A percentile compares a stretch with the other conserved stretches of the same genome.
phyloP scores from a whole-genome alignment of 768 basidiomycete genomes.

The Termitomyces sp. region DNA sequence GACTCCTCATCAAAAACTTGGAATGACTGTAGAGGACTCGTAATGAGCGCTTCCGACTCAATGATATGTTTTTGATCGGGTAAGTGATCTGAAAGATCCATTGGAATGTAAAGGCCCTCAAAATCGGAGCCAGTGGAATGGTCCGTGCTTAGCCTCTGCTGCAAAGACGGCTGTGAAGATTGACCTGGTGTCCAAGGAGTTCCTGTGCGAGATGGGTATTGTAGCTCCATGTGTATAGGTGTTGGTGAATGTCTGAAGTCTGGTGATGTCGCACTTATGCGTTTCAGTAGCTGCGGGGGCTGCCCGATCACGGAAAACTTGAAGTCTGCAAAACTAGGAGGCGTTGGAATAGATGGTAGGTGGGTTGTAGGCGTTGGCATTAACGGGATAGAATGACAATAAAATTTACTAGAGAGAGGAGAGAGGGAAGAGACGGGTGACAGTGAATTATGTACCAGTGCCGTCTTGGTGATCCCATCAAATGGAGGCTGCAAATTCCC shows the following conservation, averaged over 20 bases:
- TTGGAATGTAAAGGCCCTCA: background rate
- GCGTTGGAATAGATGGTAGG: background rate
- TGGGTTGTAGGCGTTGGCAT: background rate
- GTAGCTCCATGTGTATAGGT: slow-evolving; percentile 4
- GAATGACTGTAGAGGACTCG: background rate
- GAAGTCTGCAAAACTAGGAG: slow-evolving; percentile 13
- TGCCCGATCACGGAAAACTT: slow-evolving; percentile 13
- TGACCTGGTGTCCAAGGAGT: background rate
- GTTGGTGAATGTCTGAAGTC: slow-evolving; percentile 10
- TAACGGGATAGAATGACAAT: background rate
- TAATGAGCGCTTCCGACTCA: background rate
- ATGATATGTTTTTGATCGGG: slow-evolving; percentile 6
- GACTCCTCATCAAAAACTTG: background rate
- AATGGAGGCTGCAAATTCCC: background rate
- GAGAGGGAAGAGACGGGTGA: background rate
- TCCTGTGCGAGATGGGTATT: slow-evolving; percentile 10
- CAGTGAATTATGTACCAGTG: background rate
- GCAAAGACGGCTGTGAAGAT: slow-evolving; percentile 1
- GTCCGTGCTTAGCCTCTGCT: slow-evolving; percentile 3
- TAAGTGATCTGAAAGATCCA: background rate
- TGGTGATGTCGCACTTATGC: background rate
- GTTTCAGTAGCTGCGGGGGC: slow-evolving; percentile 10
- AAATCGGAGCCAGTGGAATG: background rate
- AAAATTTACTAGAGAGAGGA: background rate
- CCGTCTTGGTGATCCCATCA: background rate